These are phyloP conservation scores for Rhizomucor pusillus DNA, from an alignment of 371 early-diverging fungal species.

Conservation along the genomic window DNA sequence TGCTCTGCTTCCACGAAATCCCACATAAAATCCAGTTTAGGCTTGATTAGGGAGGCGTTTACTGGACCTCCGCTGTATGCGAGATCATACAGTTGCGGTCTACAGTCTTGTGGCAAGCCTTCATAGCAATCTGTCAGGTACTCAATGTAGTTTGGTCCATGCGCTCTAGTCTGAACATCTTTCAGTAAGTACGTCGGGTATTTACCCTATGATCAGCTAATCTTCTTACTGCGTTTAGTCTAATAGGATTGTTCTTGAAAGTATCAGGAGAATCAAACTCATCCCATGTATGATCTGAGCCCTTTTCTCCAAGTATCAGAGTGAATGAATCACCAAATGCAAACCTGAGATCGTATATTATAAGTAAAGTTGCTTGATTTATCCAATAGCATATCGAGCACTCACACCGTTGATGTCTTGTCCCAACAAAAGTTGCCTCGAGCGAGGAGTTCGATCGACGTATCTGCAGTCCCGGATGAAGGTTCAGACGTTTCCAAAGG, in stretches of 20 bases:
- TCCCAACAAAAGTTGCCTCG: slow-evolving; percentile 8
- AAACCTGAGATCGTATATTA: too few relatives aligned
- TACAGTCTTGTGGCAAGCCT: slow-evolving; percentile 15
- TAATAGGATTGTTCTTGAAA: slow-evolving; percentile 6
- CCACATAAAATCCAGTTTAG: slow-evolving; percentile 1
- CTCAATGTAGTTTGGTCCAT: slow-evolving; percentile 14
- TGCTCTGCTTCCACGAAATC: slow-evolving; percentile 6
- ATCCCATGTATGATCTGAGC: slow-evolving; percentile 14
- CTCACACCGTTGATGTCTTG: neutral
- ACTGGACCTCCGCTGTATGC: slow-evolving; percentile 11
- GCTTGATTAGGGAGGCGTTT: slow-evolving; percentile 3
- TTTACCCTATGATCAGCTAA: neutral
- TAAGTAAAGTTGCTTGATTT: too few relatives aligned
- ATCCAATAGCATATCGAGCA: neutral
- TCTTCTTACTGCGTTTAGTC: slow-evolving; percentile 4
- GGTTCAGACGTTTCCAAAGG: too few relatives aligned
- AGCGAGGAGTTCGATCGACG: neutral
- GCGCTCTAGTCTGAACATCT: slow-evolving; percentile 7
- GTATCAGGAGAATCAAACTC: slow-evolving; percentile 4
- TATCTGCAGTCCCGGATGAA: too few relatives aligned
- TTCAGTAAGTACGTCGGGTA: too few relatives aligned
- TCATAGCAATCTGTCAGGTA: slow-evolving; percentile 13
- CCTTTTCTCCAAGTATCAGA: slow-evolving; percentile 10
- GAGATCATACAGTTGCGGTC: slow-evolving; percentile 8
- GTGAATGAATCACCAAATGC: slow-evolving; percentile 16